Conservation (phyloP, 2,329 filamentous ascomycete genomes). For the Cercospora brassicicola region DNA sequence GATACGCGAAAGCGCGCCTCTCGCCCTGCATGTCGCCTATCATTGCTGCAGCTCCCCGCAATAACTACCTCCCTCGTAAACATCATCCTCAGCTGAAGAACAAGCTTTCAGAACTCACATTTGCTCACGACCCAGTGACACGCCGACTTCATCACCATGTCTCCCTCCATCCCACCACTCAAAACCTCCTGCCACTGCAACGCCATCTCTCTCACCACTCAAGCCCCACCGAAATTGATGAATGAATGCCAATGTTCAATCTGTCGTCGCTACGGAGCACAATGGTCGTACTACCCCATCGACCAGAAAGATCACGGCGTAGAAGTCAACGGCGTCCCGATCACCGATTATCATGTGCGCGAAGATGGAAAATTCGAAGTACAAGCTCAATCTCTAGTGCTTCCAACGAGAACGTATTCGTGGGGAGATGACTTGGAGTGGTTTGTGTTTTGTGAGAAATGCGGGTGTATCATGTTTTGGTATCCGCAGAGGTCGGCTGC, state of each 20-base stretch:
- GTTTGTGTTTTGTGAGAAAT: constrained; percentile 12
- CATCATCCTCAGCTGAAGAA: background rate
- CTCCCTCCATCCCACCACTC: background rate
- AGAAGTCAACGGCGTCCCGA: background rate
- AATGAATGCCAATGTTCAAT: constrained; percentile 36
- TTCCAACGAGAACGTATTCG: background rate
- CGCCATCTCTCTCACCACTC: constrained; percentile 31
- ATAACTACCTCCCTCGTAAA: background rate
- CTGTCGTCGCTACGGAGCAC: constrained; percentile 35
- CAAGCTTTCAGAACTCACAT: background rate
- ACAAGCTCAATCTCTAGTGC: background rate
- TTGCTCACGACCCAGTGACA: background rate
- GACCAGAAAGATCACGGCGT: background rate
- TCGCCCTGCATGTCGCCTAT: background rate
- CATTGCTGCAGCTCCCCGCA: background rate
- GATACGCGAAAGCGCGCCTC: background rate
- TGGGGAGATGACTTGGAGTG: background rate
- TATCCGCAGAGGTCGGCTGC: background rate
- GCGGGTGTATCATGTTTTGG: constrained; percentile 14
- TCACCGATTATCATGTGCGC: background rate
- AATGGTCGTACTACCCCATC: constrained; percentile 32
- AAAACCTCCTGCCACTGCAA: constrained; percentile 31
- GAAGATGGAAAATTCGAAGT: background rate
- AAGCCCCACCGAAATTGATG: constrained; percentile 21
- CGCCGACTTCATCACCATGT: background rate